Percentiles rank a stretch among this genome's conserved stretches.
phyloP scores from a whole-genome alignment of 805 yeast species.

The Pichia thaimueangensis region DNA sequence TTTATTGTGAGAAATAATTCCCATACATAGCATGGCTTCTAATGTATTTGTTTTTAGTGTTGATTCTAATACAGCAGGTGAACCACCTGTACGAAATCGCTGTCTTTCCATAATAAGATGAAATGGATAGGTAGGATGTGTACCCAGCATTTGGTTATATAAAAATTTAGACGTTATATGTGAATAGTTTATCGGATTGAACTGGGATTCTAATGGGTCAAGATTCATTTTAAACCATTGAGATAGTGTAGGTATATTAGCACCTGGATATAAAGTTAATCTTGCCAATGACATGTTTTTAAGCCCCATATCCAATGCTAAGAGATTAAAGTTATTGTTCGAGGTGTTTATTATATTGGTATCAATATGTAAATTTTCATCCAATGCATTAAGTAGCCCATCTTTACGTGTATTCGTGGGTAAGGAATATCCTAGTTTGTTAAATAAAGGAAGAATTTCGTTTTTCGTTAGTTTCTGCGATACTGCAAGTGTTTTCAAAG shows the following conservation, averaged over 20 bases:
- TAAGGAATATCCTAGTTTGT: conserved; percentile 4
- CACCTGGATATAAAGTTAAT: conserved; percentile 8
- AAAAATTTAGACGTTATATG: conserved; percentile 19
- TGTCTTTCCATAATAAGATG: conserved; percentile 49
- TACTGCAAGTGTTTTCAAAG: not conserved
- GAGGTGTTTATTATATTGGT: conserved; percentile 11
- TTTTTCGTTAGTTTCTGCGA: conserved; percentile 7
- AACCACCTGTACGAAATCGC: conserved; percentile 44
- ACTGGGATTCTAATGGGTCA: conserved; percentile 18
- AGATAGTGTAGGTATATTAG: conserved; percentile 14
- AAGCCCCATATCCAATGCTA: conserved; percentile 31
- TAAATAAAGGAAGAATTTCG: conserved; percentile 2
- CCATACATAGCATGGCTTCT: conserved; percentile 40
- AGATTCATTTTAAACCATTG: conserved; percentile 32
- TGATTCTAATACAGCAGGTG: conserved; percentile 41
- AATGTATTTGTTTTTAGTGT: conserved; percentile 47
- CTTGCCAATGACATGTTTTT: conserved; percentile 29
- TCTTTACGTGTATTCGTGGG: conserved; percentile 5
- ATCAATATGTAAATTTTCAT: not conserved
- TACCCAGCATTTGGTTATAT: conserved; percentile 14
- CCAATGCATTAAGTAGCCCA: conserved; percentile 4
- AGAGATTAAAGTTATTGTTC: conserved; percentile 10
- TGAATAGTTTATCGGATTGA: conserved; percentile 26
- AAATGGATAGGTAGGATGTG: not conserved
- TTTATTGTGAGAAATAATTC: conserved; percentile 9